phyloP scores from a whole-genome alignment of 257 asterid species.

The Jacaranda copaia region DNA sequence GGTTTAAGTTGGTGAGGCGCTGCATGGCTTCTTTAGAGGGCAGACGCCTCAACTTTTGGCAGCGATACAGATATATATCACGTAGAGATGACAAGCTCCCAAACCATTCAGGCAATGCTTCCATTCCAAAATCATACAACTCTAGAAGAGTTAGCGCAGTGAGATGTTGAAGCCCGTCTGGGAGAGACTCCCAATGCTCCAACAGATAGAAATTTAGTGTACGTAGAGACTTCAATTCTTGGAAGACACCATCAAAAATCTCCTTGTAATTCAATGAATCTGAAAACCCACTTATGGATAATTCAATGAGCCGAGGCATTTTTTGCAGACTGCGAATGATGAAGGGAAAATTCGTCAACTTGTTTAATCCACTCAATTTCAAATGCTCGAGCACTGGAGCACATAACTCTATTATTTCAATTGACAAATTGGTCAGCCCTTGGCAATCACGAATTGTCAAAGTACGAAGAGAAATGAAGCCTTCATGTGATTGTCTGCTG shows the following conservation, averaged over 20 bases:
- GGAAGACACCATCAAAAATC: slow-evolving; percentile 15
- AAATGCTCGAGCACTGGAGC: background rate
- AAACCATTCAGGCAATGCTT: slow-evolving; percentile 40
- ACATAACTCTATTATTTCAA: slow-evolving; percentile 30
- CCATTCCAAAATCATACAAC: background rate
- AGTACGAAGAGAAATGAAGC: slow-evolving; percentile 3
- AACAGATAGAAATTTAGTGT: rapidly evolving
- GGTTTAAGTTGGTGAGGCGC: background rate
- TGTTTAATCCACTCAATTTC: background rate
- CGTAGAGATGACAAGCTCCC: slow-evolving; percentile 28
- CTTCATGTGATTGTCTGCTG: background rate
- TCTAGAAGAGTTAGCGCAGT: background rate
- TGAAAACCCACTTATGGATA: background rate
- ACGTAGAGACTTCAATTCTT: background rate
- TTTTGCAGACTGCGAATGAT: background rate
- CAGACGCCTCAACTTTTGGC: slow-evolving; percentile 16
- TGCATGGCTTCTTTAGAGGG: slow-evolving; percentile 30
- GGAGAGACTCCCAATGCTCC: slow-evolving; percentile 23
- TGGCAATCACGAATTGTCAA: background rate
- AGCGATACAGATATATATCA: rapidly evolving
- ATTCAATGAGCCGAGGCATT: background rate
- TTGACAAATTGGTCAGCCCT: slow-evolving; percentile 7
- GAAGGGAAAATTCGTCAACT: background rate
- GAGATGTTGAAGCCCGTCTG: slow-evolving; percentile 30
- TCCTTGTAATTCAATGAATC: slow-evolving; percentile 7